Evolutionary conservation across 176 grass and related monocot genomes (phyloP).

Genomic region (Avena sativa): DNA sequence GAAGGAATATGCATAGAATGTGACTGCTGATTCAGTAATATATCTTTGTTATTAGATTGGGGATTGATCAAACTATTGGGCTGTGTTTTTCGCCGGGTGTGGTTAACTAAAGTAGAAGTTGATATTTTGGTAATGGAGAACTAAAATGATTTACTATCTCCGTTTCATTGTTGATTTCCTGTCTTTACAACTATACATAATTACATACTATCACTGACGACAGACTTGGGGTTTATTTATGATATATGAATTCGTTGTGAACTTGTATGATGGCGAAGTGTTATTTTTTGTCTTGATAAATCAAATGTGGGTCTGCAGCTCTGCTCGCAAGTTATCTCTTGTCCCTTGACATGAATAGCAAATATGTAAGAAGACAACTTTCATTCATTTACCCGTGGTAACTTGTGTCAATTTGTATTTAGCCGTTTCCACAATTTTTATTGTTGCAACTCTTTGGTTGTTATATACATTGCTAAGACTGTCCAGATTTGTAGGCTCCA

Average conservation of each 20-base stretch:
- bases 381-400: constrained; percentile 16
- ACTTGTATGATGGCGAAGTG: background rate
- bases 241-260: background rate
- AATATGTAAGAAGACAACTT: constrained; percentile 1
- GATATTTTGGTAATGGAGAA: background rate
- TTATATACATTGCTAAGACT: background rate
- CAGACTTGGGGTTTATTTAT: background rate
- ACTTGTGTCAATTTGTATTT: constrained; percentile 8
- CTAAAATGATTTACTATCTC: background rate
- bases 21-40: background rate
- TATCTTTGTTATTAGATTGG: background rate
- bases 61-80: background rate
- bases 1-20: background rate
- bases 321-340: background rate
- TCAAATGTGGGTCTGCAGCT: background rate
- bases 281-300: background rate
- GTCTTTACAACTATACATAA: background rate
- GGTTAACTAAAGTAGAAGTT: background rate
- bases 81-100: background rate
- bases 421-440: background rate
- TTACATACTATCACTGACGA: background rate
- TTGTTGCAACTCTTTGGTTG: background rate
- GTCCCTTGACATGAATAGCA: background rate
- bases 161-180: background rate
- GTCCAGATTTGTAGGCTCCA: background rate